Evolutionary conservation across 1,284 basidiomycete species (phyloP).

Genomic region (Boletus smithii): DNA sequence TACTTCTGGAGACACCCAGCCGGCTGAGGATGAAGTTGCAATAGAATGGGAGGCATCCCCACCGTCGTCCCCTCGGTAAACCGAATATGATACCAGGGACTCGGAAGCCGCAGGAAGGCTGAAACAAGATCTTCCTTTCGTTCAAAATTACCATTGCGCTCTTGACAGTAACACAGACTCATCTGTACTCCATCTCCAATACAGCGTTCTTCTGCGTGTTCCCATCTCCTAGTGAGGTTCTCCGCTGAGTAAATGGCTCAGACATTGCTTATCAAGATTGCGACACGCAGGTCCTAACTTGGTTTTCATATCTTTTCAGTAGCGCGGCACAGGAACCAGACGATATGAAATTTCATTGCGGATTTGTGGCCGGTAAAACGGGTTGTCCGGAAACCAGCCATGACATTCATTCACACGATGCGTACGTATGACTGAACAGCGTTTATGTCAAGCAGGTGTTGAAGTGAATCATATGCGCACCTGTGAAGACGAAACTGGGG

Average conservation of each 20-base stretch:
- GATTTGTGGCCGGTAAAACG: background rate
- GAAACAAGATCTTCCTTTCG: background rate
- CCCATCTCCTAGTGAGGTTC: background rate
- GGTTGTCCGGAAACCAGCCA: background rate
- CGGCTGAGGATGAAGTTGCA: conserved; percentile 26
- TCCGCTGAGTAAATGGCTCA: background rate
- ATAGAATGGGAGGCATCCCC: conserved; percentile 35
- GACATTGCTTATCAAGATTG: background rate
- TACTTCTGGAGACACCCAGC: conserved; percentile 24
- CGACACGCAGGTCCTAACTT: too few species aligned
- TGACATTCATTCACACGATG: background rate
- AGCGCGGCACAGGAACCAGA: background rate
- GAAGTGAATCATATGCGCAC: background rate
- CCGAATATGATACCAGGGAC: background rate
- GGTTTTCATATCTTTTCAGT: background rate
- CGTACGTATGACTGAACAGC: background rate
- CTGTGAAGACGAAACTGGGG: too few species aligned
- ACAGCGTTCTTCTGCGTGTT: background rate
- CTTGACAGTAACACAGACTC: background rate
- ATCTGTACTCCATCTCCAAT: background rate
- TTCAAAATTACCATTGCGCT: background rate
- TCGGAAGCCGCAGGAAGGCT: background rate
- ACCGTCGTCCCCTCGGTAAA: conserved; percentile 22
- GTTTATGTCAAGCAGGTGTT: background rate
- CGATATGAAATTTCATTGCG: too few species aligned